These are phyloP conservation scores for Articulospora tetracladia DNA, from an alignment of 495 filamentous ascomycete genomes.

Conservation along the genomic window DNA sequence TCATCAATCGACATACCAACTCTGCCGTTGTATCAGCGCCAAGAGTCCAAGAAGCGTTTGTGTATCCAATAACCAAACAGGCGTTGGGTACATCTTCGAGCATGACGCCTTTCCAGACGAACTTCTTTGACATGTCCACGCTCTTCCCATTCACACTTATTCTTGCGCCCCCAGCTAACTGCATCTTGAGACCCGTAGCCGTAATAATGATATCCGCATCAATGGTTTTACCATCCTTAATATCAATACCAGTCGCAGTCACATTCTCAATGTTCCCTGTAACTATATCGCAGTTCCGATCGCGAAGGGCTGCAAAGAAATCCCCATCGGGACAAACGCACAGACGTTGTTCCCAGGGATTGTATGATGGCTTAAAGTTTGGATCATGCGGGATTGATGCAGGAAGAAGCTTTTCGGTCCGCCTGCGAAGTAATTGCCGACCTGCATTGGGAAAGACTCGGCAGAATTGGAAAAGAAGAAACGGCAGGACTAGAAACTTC, in stretches of 20 bases:
- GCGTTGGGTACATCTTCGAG: constrained; percentile 39
- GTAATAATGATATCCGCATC: constrained; percentile 71
- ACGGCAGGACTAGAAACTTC: constrained; percentile 19
- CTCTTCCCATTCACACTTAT: constrained; percentile 28
- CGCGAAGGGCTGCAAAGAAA: constrained; percentile 60
- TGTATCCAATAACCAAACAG: constrained; percentile 35
- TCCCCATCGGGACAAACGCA: constrained; percentile 70
- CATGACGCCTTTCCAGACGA: constrained; percentile 38
- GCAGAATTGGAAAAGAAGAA: constrained; percentile 45
- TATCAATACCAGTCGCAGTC: constrained; percentile 51
- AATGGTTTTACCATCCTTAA: constrained; percentile 52
- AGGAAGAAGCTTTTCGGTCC: constrained; percentile 48
- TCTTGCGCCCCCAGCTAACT: constrained; percentile 27
- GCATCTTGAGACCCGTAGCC: constrained; percentile 61
- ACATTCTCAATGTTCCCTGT: constrained; percentile 68
- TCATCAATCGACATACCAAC: constrained; percentile 29
- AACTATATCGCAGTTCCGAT: constrained; percentile 55
- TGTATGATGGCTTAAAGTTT: constrained; percentile 70
- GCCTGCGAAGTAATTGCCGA: constrained; percentile 38
- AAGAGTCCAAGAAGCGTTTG: constrained; percentile 39
- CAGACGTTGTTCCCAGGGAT: constrained; percentile 71
- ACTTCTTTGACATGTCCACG: constrained; percentile 27
- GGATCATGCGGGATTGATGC: constrained; percentile 50
- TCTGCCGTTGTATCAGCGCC: constrained; percentile 33
- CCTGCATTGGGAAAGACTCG: constrained; percentile 50